These are phyloP conservation scores for Trebouxia sp. DNA, from an alignment of 139 green algal genomes.

Conservation along the genomic window DNA sequence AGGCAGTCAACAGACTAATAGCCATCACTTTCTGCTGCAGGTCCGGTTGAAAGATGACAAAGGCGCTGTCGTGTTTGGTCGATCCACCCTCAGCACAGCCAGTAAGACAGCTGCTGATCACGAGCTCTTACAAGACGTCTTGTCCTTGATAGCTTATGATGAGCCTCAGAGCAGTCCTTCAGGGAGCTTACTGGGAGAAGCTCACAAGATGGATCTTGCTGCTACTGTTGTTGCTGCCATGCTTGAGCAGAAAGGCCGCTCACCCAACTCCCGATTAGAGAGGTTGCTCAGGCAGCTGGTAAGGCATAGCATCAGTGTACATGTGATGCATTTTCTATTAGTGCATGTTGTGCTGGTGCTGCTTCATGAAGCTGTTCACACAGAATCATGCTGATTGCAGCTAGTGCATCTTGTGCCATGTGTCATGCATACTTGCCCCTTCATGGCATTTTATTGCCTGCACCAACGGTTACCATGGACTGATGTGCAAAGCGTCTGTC, in stretches of 20 bases:
- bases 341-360: too few relatives aligned
- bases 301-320: too few relatives aligned
- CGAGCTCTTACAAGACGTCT: conserved; percentile 50
- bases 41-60: conserved; percentile 47
- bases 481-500: not conserved
- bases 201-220: conserved; percentile 47
- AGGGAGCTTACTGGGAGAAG: conserved; percentile 58
- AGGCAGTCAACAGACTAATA: too few relatives aligned
- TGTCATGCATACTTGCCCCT: too few relatives aligned
- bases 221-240: conserved; percentile 61
- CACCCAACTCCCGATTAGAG: conserved; percentile 44
- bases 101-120: conserved; percentile 31
- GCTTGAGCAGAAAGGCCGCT: conserved; percentile 40
- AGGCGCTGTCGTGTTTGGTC: conserved; percentile 57
- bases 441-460: not conserved
- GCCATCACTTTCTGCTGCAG: too few relatives aligned
- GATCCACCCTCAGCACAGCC: conserved; percentile 30
- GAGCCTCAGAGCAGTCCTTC: conserved; percentile 54
- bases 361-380: too few relatives aligned
- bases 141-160: conserved; percentile 76
- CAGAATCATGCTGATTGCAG: too few relatives aligned
- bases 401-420: too few relatives aligned
- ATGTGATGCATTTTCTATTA: too few relatives aligned
- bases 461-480: not conserved
- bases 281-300: conserved; percentile 43